Evolutionary conservation across 148 eudicot species (phyloP).

Genomic region (Fallopia convolvulus): DNA sequence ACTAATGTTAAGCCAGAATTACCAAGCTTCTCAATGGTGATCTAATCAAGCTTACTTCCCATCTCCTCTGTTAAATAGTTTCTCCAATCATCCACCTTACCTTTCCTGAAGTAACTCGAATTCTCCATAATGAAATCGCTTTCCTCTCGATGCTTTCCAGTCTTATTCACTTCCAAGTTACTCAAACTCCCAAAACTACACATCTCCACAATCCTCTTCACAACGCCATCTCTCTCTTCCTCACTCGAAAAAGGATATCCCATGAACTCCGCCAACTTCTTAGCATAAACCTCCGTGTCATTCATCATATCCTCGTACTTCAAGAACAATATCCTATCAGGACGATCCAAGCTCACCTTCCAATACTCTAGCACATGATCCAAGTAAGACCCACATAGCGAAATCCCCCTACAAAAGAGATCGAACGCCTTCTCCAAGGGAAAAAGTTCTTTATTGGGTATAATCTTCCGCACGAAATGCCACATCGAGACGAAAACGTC

Average conservation of each 20-base stretch:
- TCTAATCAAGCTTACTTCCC: not conserved
- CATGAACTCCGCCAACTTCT: slow-evolving; percentile 24
- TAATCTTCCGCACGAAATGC: slow-evolving; percentile 15
- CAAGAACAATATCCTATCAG: slow-evolving; percentile 20
- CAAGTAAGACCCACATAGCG: not conserved
- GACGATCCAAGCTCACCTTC: not conserved
- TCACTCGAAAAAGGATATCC: slow-evolving; percentile 18
- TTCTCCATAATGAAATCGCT: too few relatives aligned
- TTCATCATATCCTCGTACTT: not conserved
- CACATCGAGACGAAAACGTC: slow-evolving; percentile 44
- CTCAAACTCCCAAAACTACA: slow-evolving; percentile 18
- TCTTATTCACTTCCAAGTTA: slow-evolving; percentile 5
- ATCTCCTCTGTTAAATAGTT: not conserved
- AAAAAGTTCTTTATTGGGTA: not conserved
- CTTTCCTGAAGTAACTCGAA: too few relatives aligned
- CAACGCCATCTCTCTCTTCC: slow-evolving; percentile 19
- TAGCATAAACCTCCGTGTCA: slow-evolving; percentile 3
- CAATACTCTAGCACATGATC: not conserved
- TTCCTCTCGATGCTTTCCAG: not conserved
- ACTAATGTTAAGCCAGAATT: not conserved
- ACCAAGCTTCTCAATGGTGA: not conserved
- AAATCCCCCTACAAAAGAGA: not conserved
- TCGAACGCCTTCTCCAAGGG: not conserved
- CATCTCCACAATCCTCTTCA: slow-evolving; percentile 12
- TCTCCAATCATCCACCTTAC: too few relatives aligned